A percentile compares a stretch with the other conserved stretches of the same genome.
Evolutionary conservation across 495 filamentous ascomycete genomes (phyloP).

Genomic region (Eremomyces bilateralis): DNA sequence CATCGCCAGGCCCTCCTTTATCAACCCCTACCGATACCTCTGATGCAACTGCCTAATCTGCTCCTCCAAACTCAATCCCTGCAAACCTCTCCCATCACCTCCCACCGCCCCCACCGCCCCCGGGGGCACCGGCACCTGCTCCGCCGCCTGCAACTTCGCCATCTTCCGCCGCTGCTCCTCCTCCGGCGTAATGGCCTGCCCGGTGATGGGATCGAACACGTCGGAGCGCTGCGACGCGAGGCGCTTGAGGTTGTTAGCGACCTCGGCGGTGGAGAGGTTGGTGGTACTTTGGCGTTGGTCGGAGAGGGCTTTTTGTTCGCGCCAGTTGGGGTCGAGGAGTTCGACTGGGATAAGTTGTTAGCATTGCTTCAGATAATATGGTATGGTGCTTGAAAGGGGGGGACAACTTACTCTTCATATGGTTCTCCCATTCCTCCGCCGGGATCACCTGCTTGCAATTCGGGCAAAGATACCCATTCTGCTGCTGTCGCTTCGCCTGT

Average conservation of each 20-base stretch:
- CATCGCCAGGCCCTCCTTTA: too few species aligned
- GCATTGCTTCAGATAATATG: conserved; percentile 6
- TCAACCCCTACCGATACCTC: conserved; percentile 24
- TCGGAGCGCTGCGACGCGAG: conserved; percentile 80
- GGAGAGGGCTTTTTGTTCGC: conserved; percentile 76
- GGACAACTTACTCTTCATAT: conserved; percentile 55
- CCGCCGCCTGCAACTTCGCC: conserved; percentile 40
- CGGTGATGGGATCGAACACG: conserved; percentile 63
- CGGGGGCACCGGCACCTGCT: conserved; percentile 33
- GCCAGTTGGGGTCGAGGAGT: conserved; percentile 86
- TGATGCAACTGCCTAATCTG: conserved; percentile 47
- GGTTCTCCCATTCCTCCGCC: conserved; percentile 65
- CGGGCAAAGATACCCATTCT: conserved; percentile 60
- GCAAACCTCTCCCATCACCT: background rate
- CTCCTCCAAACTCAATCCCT: conserved; percentile 41
- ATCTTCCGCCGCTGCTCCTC: conserved; percentile 64
- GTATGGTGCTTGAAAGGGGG: conserved; percentile 1
- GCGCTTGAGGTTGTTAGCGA: conserved; percentile 89
- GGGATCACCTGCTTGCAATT: conserved; percentile 86
- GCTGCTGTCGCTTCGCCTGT: conserved; percentile 39
- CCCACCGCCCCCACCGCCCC: background rate
- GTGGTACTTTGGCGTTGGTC: conserved; percentile 69
- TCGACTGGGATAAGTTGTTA: too few species aligned
- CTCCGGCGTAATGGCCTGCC: conserved; percentile 34
- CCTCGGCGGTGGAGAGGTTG: conserved; percentile 68